Evolutionary conservation across 805 yeast genomes (phyloP).

Genomic region (Barnettozyma siamensis): DNA sequence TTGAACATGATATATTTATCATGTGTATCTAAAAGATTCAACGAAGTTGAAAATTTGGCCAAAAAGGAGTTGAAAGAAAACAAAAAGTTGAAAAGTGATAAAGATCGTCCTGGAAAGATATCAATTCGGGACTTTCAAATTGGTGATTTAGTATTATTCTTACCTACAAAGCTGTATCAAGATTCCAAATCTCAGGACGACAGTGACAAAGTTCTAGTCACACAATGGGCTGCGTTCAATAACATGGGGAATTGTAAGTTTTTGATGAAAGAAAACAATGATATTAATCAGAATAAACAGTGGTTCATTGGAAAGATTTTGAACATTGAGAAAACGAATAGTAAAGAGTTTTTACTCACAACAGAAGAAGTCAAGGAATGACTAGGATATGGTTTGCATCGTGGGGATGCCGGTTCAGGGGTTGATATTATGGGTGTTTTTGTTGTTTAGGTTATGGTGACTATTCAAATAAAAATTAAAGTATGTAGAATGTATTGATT

Average conservation of each 20-base stretch:
- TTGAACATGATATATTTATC: constrained; percentile 29
- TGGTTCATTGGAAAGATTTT: constrained; percentile 77
- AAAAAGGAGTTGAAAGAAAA: constrained; percentile 76
- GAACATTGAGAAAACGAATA: constrained; percentile 36
- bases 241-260: constrained; percentile 78
- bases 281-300: constrained; percentile 42
- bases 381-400: not conserved
- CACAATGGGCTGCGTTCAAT: constrained; percentile 87
- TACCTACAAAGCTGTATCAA: constrained; percentile 51
- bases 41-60: constrained; percentile 86
- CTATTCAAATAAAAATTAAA: no score
- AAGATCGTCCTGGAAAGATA: constrained; percentile 50
- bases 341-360: constrained; percentile 17
- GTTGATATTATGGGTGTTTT: not conserved
- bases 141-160: constrained; percentile 77
- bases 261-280: constrained; percentile 46
- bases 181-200: not conserved
- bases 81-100: constrained; percentile 36
- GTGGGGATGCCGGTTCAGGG: not conserved
- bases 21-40: constrained; percentile 66
- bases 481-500: no score
- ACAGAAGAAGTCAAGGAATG: constrained; percentile 15
- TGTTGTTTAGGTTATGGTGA: no score
- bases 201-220: not conserved
- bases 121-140: constrained; percentile 60